Base-by-base conservation (phyloP, 2,329 filamentous ascomycete genomes). In the Hypoxylon sp. region DNA sequence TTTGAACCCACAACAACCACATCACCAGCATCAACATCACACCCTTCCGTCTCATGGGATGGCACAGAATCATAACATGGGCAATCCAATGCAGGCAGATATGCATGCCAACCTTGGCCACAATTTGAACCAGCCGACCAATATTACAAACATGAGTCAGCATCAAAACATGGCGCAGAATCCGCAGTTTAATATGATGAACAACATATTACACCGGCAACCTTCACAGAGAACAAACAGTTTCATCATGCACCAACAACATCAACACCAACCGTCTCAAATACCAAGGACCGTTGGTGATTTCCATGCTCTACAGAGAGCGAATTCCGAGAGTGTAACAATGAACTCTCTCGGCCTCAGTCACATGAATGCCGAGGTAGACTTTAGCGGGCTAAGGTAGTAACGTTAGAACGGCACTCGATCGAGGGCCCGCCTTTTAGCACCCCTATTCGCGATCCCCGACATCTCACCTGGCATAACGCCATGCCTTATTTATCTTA, bases 241-340 rank as follows among this genome's bases (percentile, higher is more conserved):
- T 55, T 84, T 81, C 46, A 78, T 79, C 37, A 77, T 83, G 55
- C 71, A 77, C 17, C 74, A 77, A 3, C 80, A 79, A 24, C 80
- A 80, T 17, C 74, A 72, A 37, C 69, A 72, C 13, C 67, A 71
- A 32, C 64, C 69, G 17, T 72, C 75, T 3, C 78, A 77, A 21
- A 76, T 84, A 62, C 77, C 79, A 1, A 79, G 81, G 51, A 83
- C 83, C 1, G 81, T 85, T 0, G 82, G 80, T 2, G 84, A 86
- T 54, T 87, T 86, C 55, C 85, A 87, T 27, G 80, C 82, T 1
- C 72, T 87, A 2, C 85, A 86, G 62, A 78, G 84, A 42, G 79
- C 80, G 10, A 82, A 80, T 57, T 78, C 82, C 0, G 83, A 85
- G 46, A 78, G 78, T 24, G 77, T 75, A 11, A 52, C 77, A 1